A percentile compares a stretch with the other conserved stretches of the same genome.
Evolutionary conservation across 1,284 basidiomycete genomes (phyloP).

Genomic region (Tremellales sp.): DNA sequence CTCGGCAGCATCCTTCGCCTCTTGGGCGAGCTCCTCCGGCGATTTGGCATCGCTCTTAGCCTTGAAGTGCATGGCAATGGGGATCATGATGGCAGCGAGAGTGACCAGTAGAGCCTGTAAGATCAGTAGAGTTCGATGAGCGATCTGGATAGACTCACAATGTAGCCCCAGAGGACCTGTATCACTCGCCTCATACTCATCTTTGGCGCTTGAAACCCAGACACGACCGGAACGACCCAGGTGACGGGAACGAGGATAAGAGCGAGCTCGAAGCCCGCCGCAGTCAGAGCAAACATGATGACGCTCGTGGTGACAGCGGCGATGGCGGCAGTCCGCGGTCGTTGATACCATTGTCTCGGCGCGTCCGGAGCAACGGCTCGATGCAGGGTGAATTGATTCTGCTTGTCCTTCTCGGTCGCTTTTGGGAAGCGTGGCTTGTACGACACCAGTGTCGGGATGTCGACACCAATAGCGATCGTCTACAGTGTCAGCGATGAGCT

Average conservation of each 20-base stretch:
- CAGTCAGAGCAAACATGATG: neutral
- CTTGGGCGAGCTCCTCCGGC: neutral
- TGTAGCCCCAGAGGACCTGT: neutral
- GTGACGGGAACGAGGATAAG: neutral
- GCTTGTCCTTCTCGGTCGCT: neutral
- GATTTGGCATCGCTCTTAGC: neutral
- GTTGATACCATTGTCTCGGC: neutral
- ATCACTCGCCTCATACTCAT: neutral
- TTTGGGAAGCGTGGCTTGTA: neutral
- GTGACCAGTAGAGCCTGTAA: neutral
- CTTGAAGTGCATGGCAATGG: neutral
- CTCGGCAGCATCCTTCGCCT: neutral
- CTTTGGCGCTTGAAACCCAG: neutral
- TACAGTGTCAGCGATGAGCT: too few species aligned
- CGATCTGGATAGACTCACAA: neutral
- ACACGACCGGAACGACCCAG: neutral
- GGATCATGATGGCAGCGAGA: neutral
- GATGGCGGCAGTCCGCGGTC: neutral
- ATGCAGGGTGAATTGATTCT: neutral
- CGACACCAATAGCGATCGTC: too few species aligned
- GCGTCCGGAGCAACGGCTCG: neutral
- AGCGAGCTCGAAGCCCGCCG: neutral
- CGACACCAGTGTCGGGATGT: too few species aligned
- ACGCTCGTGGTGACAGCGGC: neutral
- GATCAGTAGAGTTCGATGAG: too few species aligned